A percentile compares a stretch with the other conserved stretches of the same genome.
Conservation (phyloP, 2,329 filamentous ascomycete species). For the Calonectria multiphialidica region DNA sequence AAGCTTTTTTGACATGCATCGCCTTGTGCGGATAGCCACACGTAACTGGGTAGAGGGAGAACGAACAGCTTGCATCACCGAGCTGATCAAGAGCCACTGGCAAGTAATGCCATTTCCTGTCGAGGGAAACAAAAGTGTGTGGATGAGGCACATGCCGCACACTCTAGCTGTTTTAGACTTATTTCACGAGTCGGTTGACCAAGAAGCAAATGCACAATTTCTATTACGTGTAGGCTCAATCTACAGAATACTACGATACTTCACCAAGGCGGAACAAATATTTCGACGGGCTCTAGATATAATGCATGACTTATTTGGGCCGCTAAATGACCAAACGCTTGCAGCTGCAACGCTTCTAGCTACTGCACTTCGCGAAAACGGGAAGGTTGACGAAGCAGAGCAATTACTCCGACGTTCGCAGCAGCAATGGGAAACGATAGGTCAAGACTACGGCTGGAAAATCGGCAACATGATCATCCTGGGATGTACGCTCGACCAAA, state of each 20-base stretch:
- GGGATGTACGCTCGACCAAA: neutral
- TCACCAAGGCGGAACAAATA: conserved; percentile 28
- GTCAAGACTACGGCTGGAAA: neutral
- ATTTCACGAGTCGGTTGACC: neutral
- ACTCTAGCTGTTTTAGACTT: conserved; percentile 15
- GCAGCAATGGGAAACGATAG: neutral
- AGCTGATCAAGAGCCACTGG: conserved; percentile 24
- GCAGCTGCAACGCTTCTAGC: neutral
- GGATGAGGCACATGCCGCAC: conserved; percentile 42
- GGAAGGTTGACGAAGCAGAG: conserved; percentile 35
- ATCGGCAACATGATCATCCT: neutral
- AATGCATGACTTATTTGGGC: neutral
- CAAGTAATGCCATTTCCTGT: conserved; percentile 24
- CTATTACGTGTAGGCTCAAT: neutral
- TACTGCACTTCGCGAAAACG: neutral
- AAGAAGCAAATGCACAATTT: neutral
- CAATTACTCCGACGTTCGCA: neutral
- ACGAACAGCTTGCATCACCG: neutral
- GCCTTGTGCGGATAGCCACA: conserved; percentile 46
- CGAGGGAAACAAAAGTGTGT: conserved; percentile 33
- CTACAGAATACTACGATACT: neutral
- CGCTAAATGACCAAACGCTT: neutral
- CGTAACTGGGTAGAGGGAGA: conserved; percentile 42
- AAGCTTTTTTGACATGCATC: conserved; percentile 43
- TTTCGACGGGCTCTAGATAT: neutral